phyloP scores from a whole-genome alignment of 306 rosid genomes.

The Oemleria cerasiformis region DNA sequence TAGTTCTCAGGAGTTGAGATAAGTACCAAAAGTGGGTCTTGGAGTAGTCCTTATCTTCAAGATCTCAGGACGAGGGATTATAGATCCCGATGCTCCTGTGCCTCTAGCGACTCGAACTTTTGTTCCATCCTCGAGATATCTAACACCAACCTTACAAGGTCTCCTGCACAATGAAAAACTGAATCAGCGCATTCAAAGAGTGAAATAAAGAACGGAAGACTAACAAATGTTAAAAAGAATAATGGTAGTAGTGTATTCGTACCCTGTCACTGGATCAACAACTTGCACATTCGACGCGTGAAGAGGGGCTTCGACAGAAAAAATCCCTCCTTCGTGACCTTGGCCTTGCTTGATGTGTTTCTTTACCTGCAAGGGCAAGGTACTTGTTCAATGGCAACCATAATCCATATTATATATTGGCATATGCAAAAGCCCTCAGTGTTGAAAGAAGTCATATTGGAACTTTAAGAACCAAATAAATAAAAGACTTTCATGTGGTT shows the following conservation, averaged over 20 bases:
- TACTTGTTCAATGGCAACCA: not conserved
- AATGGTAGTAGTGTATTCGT: conserved; percentile 10
- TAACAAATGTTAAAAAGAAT: not conserved
- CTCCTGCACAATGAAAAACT: conserved; percentile 46
- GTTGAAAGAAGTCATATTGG: not conserved
- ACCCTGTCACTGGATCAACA: conserved; percentile 85
- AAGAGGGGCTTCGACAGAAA: conserved; percentile 87
- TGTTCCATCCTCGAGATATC: conserved; percentile 90
- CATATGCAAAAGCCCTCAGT: not conserved
- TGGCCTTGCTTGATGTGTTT: conserved; percentile 96
- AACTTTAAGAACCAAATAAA: not conserved
- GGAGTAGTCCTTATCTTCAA: conserved; percentile 81
- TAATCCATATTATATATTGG: not conserved
- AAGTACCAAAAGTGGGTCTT: conserved; percentile 71
- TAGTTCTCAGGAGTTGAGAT: conserved; percentile 15
- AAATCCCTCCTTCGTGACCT: conserved; percentile 96
- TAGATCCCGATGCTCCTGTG: conserved; percentile 71
- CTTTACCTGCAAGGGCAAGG: conserved; percentile 50
- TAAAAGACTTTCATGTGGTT: not conserved
- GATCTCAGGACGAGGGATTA: conserved; percentile 90
- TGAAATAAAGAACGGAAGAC: conserved; percentile 15
- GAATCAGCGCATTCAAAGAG: not conserved
- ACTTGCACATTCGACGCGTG: conserved; percentile 90
- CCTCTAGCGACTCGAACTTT: conserved; percentile 92
- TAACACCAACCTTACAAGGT: conserved; percentile 79